These are phyloP conservation scores for Microbotryum intermedium DNA, from an alignment of 1,284 basidiomycete species.

Conservation along the genomic window DNA sequence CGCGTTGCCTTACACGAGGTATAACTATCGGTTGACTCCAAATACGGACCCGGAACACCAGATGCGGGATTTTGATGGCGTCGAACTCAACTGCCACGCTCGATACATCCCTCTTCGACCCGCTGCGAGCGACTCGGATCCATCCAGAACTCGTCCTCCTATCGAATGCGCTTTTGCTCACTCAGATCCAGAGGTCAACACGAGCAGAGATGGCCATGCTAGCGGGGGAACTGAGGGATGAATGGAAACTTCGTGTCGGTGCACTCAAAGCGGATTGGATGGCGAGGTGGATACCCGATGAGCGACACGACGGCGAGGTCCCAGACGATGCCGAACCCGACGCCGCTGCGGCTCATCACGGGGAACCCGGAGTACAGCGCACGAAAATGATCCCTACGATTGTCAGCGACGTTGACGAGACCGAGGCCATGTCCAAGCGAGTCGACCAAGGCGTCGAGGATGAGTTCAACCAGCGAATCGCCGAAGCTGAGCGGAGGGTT, in stretches of 20 bases:
- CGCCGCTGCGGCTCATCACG: neutral
- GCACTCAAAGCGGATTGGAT: constrained; percentile 3
- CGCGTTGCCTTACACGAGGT: too few species aligned
- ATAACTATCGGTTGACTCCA: too few species aligned
- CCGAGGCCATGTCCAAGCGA: neutral
- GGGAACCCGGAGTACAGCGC: neutral
- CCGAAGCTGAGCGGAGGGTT: constrained; percentile 1
- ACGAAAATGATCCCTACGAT: neutral
- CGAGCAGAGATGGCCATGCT: neutral
- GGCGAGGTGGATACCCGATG: neutral
- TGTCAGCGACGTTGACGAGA: neutral
- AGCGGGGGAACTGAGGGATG: neutral
- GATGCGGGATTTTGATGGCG: too few species aligned
- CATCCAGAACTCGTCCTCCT: too few species aligned
- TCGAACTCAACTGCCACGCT: too few species aligned
- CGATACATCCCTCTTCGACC: too few species aligned
- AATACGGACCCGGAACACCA: too few species aligned
- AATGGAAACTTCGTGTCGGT: constrained; percentile 3
- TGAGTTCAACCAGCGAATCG: neutral
- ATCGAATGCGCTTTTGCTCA: too few species aligned
- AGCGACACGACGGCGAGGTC: neutral
- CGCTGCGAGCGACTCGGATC: too few species aligned
- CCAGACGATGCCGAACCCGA: neutral
- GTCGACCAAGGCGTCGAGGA: neutral
- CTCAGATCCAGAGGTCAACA: too few species aligned